These are phyloP conservation scores for Streptanthus diversifolius DNA, from an alignment of 345 rosid genomes.

Conservation along the genomic window DNA sequence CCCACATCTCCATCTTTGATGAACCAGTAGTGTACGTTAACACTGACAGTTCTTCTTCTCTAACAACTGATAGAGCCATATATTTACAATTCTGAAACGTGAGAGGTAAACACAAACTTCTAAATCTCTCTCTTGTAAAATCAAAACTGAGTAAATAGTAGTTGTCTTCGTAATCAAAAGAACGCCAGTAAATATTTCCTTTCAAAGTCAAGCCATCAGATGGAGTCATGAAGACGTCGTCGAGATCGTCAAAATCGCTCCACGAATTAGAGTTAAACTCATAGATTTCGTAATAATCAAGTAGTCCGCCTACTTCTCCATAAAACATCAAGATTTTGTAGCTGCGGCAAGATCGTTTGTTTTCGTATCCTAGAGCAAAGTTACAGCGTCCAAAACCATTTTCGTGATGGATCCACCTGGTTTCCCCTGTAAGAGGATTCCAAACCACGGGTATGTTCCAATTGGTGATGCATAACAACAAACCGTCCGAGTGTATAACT, in stretches of 20 bases:
- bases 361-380: neutral
- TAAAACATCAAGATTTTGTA: too few species aligned
- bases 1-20: neutral
- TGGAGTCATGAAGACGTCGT: too few species aligned
- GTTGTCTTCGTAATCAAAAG: too few species aligned
- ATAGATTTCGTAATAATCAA: too few species aligned
- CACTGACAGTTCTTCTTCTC: neutral
- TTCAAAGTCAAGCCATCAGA: neutral
- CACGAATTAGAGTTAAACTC: neutral
- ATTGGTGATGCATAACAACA: neutral
- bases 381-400: accelerated
- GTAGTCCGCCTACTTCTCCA: too few species aligned
- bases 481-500: neutral
- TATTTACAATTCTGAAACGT: too few species aligned
- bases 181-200: neutral
- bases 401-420: neutral
- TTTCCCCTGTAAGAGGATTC: neutral
- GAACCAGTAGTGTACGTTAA: too few species aligned
- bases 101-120: neutral
- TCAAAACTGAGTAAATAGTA: neutral
- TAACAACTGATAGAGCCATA: neutral
- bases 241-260: neutral
- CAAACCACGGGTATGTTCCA: neutral
- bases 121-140: neutral
- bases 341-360: neutral